Conservation (phyloP, 495 filamentous ascomycete genomes). For the Niebla homalea region DNA sequence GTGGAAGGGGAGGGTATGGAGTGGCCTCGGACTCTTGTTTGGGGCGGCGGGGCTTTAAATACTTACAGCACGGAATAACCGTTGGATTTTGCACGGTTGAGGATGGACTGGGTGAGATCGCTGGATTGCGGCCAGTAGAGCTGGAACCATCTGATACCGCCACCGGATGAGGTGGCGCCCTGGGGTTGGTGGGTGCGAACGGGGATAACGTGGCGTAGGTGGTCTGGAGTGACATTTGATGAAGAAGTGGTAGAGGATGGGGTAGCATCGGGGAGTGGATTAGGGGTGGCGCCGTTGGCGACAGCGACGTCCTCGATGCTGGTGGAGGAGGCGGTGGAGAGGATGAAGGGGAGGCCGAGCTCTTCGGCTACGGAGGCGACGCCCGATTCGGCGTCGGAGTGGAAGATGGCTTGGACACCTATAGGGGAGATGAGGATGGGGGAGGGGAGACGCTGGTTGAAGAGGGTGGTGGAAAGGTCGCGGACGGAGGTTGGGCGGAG, state of each 20-base stretch:
- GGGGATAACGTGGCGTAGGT: no score
- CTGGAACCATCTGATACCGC: slow-evolving; percentile 42
- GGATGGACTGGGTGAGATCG: slow-evolving; percentile 43
- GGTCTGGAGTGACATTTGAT: no score
- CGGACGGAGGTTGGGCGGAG: slow-evolving; percentile 27
- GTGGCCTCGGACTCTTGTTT: no score
- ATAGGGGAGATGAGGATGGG: slow-evolving; percentile 47
- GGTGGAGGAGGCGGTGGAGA: slow-evolving; percentile 33
- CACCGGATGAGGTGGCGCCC: slow-evolving; percentile 7
- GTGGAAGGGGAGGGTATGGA: no score
- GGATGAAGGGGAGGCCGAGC: slow-evolving; percentile 37
- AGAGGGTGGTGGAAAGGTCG: slow-evolving; percentile 41
- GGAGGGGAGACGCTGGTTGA: slow-evolving; percentile 37
- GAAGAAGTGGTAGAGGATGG: no score
- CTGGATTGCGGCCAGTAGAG: slow-evolving; percentile 55
- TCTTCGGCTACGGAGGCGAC: slow-evolving; percentile 39
- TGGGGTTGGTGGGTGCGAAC: no score
- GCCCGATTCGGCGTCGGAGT: slow-evolving; percentile 39
- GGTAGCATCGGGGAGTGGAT: no score
- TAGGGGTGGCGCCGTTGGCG: slow-evolving; percentile 13
- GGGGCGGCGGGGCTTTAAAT: no score
- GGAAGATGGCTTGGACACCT: slow-evolving; percentile 45
- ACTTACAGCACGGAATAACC: slow-evolving; percentile 36
- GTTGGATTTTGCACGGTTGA: slow-evolving; percentile 46
- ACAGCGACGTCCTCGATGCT: slow-evolving; percentile 33